Conservation (phyloP, 208 protist genomes). For the Acanthamoeba polyphaga region DNA sequence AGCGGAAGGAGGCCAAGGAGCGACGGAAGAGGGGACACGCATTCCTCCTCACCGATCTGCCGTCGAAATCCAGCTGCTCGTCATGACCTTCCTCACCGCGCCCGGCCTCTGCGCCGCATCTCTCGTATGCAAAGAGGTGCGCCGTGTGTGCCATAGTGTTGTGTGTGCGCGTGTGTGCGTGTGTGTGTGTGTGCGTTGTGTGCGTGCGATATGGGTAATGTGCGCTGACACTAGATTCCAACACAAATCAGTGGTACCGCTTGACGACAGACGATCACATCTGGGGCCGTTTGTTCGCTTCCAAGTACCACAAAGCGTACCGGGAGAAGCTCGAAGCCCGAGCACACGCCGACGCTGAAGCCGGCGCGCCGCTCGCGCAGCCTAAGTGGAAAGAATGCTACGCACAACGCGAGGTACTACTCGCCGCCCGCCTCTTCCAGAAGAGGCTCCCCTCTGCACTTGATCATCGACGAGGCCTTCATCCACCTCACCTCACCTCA, state of each 20-base stretch:
- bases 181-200: neutral
- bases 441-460: neutral
- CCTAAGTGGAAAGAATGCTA: neutral
- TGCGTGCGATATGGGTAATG: neutral
- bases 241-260: conserved; percentile 59
- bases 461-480: neutral
- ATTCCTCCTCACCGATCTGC: neutral
- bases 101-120: neutral
- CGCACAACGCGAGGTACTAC: neutral
- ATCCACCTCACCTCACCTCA: neutral
- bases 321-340: neutral
- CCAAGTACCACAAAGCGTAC: neutral
- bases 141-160: neutral
- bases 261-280: conserved; percentile 57
- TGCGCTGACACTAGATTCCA: neutral
- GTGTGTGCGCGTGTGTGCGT: neutral
- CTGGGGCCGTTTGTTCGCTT: neutral
- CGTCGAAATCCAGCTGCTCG: conserved; percentile 26
- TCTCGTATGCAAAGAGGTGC: conserved; percentile 32
- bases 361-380: neutral
- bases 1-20: conserved; percentile 44
- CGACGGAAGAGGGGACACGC: neutral
- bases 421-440: neutral
- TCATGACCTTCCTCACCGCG: conserved; percentile 32
- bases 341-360: neutral